Conservation (phyloP, 106 monocot species). For the Dendrobium catenatum region DNA sequence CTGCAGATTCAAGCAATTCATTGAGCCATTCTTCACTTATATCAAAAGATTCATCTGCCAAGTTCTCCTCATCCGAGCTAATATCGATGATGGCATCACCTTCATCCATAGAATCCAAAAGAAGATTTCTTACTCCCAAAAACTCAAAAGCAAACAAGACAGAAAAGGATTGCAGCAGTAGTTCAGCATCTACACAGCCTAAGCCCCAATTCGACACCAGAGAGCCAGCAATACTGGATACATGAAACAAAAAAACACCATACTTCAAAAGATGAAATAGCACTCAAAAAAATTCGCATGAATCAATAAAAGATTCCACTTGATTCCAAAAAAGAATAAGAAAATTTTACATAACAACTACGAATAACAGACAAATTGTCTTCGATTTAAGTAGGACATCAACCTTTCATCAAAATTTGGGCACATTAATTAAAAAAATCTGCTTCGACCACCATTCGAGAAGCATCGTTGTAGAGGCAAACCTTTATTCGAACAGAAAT, state of each 20-base stretch:
- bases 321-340: neutral
- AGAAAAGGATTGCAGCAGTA: neutral
- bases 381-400: neutral
- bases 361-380: neutral
- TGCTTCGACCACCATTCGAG: neutral
- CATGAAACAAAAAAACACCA: neutral
- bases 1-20: slow-evolving; percentile 1
- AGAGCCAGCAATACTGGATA: neutral
- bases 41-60: neutral
- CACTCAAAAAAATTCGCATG: too few species aligned
- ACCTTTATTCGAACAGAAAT: neutral
- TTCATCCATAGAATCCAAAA: neutral
- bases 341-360: neutral
- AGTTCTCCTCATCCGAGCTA: slow-evolving; percentile 14
- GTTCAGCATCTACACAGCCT: neutral
- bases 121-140: neutral
- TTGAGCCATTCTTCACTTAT: slow-evolving; percentile 6
- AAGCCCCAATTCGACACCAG: neutral
- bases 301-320: too few species aligned
- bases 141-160: neutral
- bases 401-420: neutral
- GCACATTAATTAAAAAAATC: neutral
- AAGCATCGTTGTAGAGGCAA: neutral
- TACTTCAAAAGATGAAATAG: too few species aligned
- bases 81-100: slow-evolving; percentile 4